A percentile compares a stretch with the other conserved stretches of the same genome.
Conservation (phyloP, 78 protist genomes). For the Reticulomyxa filosa region DNA sequence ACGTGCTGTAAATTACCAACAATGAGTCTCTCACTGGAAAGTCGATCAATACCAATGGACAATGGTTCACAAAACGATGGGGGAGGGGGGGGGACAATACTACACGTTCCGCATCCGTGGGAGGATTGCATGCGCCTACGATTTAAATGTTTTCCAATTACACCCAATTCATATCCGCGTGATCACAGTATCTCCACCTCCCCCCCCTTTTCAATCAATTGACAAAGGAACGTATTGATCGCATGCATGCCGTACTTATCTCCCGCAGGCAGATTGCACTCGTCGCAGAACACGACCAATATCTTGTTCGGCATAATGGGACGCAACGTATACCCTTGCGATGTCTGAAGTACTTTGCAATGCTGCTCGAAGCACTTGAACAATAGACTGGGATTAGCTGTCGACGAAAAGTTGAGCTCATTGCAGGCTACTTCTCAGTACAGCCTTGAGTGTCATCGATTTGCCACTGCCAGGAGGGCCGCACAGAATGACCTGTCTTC, state of each 20-base stretch:
- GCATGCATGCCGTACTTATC: slow-evolving; percentile 91
- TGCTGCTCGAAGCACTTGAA: slow-evolving; percentile 52
- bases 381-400: slow-evolving; percentile 63
- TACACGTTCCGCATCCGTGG: slow-evolving; percentile 92
- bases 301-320: slow-evolving; percentile 36
- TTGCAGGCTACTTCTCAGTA: slow-evolving; percentile 45
- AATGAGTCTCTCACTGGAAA: slow-evolving; percentile 75
- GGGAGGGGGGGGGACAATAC: slow-evolving; percentile 55
- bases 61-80: slow-evolving; percentile 67
- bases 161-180: slow-evolving; percentile 44
- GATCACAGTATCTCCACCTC: slow-evolving; percentile 70
- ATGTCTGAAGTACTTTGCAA: slow-evolving; percentile 45
- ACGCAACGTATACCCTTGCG: slow-evolving; percentile 42
- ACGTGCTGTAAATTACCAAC: slow-evolving; percentile 80
- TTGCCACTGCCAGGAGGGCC: slow-evolving; percentile 95
- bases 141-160: slow-evolving; percentile 60
- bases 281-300: slow-evolving; percentile 86
- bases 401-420: slow-evolving; percentile 68
- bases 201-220: slow-evolving; percentile 81
- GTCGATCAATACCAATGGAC: slow-evolving; percentile 83
- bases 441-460: slow-evolving; percentile 76
- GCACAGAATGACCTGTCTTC: slow-evolving; percentile 64
- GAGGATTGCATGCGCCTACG: slow-evolving; percentile 90
- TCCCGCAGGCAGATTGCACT: slow-evolving; percentile 74
- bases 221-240: slow-evolving; percentile 75